Conservation (phyloP, 208 protist species). For the Leishmania lainsoni region DNA sequence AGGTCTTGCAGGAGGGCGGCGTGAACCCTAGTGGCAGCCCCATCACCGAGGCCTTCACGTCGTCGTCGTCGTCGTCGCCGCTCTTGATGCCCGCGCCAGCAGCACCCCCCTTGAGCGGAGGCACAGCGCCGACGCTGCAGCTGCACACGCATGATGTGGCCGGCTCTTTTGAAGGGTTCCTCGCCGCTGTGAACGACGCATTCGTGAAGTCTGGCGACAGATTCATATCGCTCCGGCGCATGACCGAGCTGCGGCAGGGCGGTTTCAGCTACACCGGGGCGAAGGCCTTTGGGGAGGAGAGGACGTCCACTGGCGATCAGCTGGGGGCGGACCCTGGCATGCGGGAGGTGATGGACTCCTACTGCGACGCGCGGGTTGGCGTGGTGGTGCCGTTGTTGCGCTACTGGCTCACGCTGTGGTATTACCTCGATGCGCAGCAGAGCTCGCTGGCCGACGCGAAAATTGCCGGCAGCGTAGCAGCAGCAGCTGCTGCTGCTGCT, state of each 20-base stretch:
- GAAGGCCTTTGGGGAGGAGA: slow-evolving; percentile 48
- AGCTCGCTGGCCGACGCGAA: slow-evolving; percentile 12
- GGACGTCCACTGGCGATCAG: slow-evolving; percentile 20
- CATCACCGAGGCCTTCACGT: background rate
- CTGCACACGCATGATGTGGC: slow-evolving; percentile 29
- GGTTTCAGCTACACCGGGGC: slow-evolving; percentile 39
- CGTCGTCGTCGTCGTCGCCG: background rate
- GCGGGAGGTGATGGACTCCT: slow-evolving; percentile 62
- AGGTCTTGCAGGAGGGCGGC: background rate
- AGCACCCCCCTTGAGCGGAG: background rate
- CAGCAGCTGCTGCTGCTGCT: background rate
- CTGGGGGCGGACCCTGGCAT: slow-evolving; percentile 43
- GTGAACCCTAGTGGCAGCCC: background rate
- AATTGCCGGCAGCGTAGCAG: background rate
- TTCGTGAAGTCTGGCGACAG: slow-evolving; percentile 48
- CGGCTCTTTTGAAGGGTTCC: slow-evolving; percentile 32
- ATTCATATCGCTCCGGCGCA: slow-evolving; percentile 65
- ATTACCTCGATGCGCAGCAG: slow-evolving; percentile 30
- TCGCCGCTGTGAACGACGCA: slow-evolving; percentile 53
- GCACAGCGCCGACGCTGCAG: background rate
- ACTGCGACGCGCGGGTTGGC: slow-evolving; percentile 63
- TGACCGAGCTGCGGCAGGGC: slow-evolving; percentile 65
- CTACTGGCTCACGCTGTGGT: slow-evolving; percentile 60
- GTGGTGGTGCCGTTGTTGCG: slow-evolving; percentile 70
- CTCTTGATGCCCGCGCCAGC: background rate